Evolutionary conservation across 305 asterid genomes (phyloP).

Genomic region (Rubia peregrina): DNA sequence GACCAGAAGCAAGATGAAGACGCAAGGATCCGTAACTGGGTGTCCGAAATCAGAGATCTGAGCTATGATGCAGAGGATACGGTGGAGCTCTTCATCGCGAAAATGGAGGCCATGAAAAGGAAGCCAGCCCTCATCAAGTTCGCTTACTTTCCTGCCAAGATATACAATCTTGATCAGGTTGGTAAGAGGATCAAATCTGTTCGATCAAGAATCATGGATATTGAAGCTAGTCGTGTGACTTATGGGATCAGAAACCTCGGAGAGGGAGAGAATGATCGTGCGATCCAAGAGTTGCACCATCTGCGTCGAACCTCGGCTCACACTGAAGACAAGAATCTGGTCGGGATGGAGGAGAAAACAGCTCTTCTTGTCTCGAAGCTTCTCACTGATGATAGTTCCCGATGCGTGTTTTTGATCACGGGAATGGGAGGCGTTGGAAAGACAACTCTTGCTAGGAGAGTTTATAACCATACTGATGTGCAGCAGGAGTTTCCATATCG

Average conservation of each 20-base stretch:
- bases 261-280: not conserved
- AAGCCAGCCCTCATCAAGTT: conserved; percentile 1
- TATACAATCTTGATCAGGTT: not conserved
- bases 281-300: not conserved
- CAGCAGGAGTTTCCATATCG: conserved; percentile 13
- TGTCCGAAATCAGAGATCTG: conserved; percentile 15
- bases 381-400: conserved; percentile 1
- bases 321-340: conserved; percentile 10
- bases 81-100: conserved; percentile 11
- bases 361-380: not conserved
- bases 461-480: conserved; percentile 21
- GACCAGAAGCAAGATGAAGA: conserved; percentile 21
- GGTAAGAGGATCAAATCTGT: conserved; percentile 12
- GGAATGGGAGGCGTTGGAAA: conserved; percentile 38
- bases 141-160: not conserved
- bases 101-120: conserved; percentile 2
- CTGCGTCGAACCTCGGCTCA: conserved; percentile 10
- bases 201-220: conserved; percentile 1
- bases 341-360: conserved; percentile 18
- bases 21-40: conserved; percentile 16
- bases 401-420: conserved; percentile 15
- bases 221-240: conserved; percentile 4
- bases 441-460: conserved; percentile 26
- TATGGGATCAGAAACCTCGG: conserved; percentile 20
- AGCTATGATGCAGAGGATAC: conserved; percentile 20